Conservation (phyloP, 257 asterid species). For the Solanum clarkiae region DNA sequence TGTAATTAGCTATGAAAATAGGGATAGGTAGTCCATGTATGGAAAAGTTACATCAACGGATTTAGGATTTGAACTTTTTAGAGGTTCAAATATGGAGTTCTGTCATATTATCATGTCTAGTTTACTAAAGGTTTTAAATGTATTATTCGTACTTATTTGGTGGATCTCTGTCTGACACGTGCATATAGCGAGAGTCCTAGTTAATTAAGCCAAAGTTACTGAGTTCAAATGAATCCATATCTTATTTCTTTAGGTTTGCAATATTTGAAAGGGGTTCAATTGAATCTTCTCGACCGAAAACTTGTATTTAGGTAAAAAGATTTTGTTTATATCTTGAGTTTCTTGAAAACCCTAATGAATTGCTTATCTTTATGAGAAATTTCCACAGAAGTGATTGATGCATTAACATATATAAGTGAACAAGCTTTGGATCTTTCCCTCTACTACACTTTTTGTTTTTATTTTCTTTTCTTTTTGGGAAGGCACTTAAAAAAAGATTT, state of each 20-base stretch:
- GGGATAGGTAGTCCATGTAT: not conserved
- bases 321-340: not conserved
- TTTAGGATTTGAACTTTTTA: not conserved
- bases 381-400: not conserved
- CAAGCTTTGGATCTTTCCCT: not conserved
- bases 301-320: not conserved
- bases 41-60: not conserved
- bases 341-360: not conserved
- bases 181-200: not conserved
- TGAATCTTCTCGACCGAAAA: fast-evolving
- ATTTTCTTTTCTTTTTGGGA: not conserved
- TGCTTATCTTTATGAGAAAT: not conserved
- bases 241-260: not conserved
- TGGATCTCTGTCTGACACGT: not conserved
- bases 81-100: not conserved
- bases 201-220: not conserved
- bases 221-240: not conserved
- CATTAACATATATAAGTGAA: not conserved
- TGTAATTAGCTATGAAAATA: not conserved
- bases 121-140: not conserved
- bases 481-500: not conserved
- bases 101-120: not conserved
- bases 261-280: not conserved
- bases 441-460: not conserved
- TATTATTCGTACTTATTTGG: not conserved